phyloP scores from a whole-genome alignment of 371 early-diverging fungal species.

The Rhizomucor pusillus region DNA sequence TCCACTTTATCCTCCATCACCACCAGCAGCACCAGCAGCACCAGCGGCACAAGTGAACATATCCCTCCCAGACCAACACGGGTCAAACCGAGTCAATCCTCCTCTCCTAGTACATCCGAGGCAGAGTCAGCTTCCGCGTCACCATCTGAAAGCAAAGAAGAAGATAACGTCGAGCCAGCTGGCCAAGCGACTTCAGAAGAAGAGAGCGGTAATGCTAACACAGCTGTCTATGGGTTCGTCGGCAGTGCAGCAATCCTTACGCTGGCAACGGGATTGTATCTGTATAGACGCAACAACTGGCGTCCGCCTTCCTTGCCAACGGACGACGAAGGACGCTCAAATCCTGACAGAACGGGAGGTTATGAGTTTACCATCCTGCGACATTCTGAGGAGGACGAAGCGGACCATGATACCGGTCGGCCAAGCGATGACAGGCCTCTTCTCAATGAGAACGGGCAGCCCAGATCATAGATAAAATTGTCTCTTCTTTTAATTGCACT shows the following conservation, averaged over 20 bases:
- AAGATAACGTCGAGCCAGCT: slow-evolving; percentile 8
- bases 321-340: not conserved
- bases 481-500: no score
- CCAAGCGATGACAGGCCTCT: slow-evolving; percentile 5
- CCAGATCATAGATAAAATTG: no score
- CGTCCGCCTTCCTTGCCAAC: slow-evolving; percentile 4
- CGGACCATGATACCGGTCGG: slow-evolving; percentile 7
- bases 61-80: slow-evolving; percentile 16
- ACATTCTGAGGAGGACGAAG: slow-evolving; percentile 22
- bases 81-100: slow-evolving; percentile 12
- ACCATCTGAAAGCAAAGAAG: not conserved
- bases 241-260: slow-evolving; percentile 20
- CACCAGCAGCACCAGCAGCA: not conserved
- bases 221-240: slow-evolving; percentile 15
- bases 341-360: not conserved
- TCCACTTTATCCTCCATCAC: slow-evolving; percentile 1
- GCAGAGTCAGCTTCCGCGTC: not conserved
- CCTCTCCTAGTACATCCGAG: not conserved
- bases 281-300: slow-evolving; percentile 21
- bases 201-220: slow-evolving; percentile 5
- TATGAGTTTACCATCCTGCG: slow-evolving; percentile 19
- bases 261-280: slow-evolving; percentile 19
- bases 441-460: slow-evolving; percentile 2
- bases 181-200: slow-evolving; percentile 1
- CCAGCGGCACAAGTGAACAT: slow-evolving; percentile 1